A percentile compares a stretch with the other conserved stretches of the same genome.
Evolutionary conservation across 495 filamentous ascomycete species (phyloP).

Genomic region (Neurospora terricola): DNA sequence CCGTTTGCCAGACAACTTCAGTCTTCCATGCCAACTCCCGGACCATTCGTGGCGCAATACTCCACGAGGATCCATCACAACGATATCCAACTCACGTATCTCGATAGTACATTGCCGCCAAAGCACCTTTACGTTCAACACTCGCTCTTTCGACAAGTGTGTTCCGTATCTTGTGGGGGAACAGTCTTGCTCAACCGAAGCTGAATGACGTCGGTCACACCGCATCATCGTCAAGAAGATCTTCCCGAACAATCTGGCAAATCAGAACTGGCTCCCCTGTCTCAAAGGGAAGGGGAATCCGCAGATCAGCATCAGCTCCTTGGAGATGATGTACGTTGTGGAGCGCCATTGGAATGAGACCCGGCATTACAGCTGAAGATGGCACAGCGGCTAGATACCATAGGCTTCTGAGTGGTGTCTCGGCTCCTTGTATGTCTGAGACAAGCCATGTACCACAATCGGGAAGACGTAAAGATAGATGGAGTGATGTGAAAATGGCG

Average conservation of each 20-base stretch:
- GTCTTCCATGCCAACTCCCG: too few relatives aligned
- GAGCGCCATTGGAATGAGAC: neutral
- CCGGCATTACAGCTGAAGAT: neutral
- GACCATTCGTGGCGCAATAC: too few relatives aligned
- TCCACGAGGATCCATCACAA: neutral
- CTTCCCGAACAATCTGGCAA: neutral
- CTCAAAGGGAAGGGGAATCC: neutral
- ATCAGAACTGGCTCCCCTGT: neutral
- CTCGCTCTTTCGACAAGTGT: neutral
- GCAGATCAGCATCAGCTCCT: neutral
- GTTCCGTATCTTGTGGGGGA: neutral
- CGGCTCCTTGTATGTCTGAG: neutral
- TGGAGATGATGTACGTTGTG: neutral
- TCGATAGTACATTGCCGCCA: neutral
- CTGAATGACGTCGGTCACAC: neutral
- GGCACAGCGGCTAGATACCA: neutral
- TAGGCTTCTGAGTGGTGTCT: neutral
- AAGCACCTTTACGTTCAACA: neutral
- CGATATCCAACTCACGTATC: neutral
- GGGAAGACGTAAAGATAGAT: rapidly evolving
- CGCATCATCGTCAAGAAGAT: neutral
- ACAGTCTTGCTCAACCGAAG: neutral
- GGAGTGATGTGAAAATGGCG: neutral
- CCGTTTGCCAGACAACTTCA: too few relatives aligned
- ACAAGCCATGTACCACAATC: neutral